Evolutionary conservation across 140 eudicot genomes (phyloP), one percentile per base, ranked within the genome.

Genomic region (Oenanthe javanica): DNA sequence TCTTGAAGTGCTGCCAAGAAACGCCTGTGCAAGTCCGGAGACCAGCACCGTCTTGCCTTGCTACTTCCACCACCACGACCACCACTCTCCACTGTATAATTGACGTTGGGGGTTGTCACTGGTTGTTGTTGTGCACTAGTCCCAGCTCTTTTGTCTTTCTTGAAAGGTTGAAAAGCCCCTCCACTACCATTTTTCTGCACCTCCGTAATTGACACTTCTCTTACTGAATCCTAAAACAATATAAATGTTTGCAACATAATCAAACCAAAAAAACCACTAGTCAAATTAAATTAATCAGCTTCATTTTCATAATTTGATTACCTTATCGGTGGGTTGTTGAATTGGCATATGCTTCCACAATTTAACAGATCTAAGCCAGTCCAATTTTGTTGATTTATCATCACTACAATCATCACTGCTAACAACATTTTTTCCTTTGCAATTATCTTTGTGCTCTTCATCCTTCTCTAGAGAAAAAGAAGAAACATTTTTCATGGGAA

Each of bases 311-410:
- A 6, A 49, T 18, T 10, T 23, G 45, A 67, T 25, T 76, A 94
- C 97, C 92, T 89, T 82, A 85, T 82, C 67, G 42, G 82, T 25
- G 61, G 89, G 36, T 31, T 31, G 71, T 76, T 93, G 97, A 87
- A 90, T 89, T 85, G 94, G 87, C 79, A 90, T 61, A 82, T 94
- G 96, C 75, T 90, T 89, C 88, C 96, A 92, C 9, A 94, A 88
- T 84, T 88, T 94, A 77, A 87, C 90, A 79, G 98, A 94, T 87
- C 89, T 89, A 67, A 94, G 96, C 98, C 98, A 94, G 67, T 92
- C 97, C 18, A 91, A 85, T 78, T 94, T 89, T 80, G 75, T 86
- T 55, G 88, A 79, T 47, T 19, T 70, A 48, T 43, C 51, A 3
- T 81, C 36, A 31, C 36, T 31, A 31, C 36, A 31, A 31, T 31